Conservation (phyloP, 2,329 filamentous ascomycete species). For the Periconia macrospinosa region DNA sequence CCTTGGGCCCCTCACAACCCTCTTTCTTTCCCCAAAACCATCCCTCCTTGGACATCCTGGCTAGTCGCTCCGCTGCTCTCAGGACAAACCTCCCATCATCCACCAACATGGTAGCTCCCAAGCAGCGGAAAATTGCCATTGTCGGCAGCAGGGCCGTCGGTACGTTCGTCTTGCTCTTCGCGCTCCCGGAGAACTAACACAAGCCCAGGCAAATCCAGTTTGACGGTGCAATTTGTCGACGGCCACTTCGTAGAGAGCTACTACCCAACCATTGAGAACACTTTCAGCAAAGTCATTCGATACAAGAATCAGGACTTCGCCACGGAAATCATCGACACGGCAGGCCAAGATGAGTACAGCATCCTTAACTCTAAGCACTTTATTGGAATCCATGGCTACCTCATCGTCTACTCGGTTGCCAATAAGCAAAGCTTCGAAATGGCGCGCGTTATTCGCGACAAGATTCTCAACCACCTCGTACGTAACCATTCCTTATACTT, state of each 20-base stretch:
- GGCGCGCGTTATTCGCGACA: constrained; percentile 93
- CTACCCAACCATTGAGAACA: constrained; percentile 99
- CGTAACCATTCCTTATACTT: constrained; percentile 35
- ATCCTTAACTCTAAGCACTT: constrained; percentile 99
- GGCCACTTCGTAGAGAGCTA: constrained; percentile 98
- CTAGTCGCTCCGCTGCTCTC: constrained; percentile 20
- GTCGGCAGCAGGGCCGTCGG: constrained; percentile 91
- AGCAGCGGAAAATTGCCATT: constrained; percentile 94
- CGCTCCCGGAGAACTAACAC: not conserved
- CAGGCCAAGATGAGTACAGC: constrained; percentile 96
- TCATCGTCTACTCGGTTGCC: constrained; percentile 97
- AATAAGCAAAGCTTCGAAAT: constrained; percentile 96
- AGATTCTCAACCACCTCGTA: constrained; percentile 95
- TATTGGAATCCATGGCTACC: constrained; percentile 97
- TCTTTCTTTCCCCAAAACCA: not conserved
- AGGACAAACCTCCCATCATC: constrained; percentile 9
- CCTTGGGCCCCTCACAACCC: constrained; percentile 10
- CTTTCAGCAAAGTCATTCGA: constrained; percentile 93
- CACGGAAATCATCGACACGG: constrained; percentile 97
- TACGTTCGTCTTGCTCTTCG: constrained; percentile 43
- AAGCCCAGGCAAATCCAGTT: constrained; percentile 84
- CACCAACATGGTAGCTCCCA: constrained; percentile 67
- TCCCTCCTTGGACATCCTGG: constrained; percentile 20
- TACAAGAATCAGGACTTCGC: constrained; percentile 91
- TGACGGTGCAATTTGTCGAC: constrained; percentile 96